Base-by-base conservation (phyloP, 2,329 filamentous ascomycete genomes). In the Nannizzia gypsea region DNA sequence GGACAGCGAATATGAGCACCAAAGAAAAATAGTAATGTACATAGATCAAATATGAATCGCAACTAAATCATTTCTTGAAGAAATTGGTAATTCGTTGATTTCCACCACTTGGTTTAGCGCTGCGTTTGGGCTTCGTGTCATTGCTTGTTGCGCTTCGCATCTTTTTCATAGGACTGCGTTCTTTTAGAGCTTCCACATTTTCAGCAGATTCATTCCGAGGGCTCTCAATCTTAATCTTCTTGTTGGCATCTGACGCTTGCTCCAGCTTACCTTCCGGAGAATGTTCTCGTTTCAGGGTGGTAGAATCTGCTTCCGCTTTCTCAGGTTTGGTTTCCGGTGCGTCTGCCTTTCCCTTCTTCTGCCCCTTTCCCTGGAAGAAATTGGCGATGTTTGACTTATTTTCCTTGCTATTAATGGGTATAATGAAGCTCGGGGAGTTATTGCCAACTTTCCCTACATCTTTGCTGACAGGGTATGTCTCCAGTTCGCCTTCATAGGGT, bases 401-500 rank as follows among this genome's bases (percentile, higher is more conserved):
- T 67, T 91, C 88, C 64, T 83, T 85, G 73, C 88, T 95, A 67
- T 88, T 81, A 36, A 96, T 75, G 0, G 92, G 92, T 1, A 96
- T 77, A 50, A 96, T 81, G 68, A 96, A 96, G 0, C 80, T 81
- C 0, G 89, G 84, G 20, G 88, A 95, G 71, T 95, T 88, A 66
- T 95, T 96, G 4, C 92, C 91, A 0, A 96, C 91, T 74, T 96
- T 97, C 0, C 91, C 91, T 0, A 97, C 92, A 3, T 93, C 91
- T 70, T 89, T 88, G 66, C 81, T 84, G 1, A 99, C 93, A 0
- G 87, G 85, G 69, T 96, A 96, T 58, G 88, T 85, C 59, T 95
- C 89, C 6, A 99, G 76, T 59, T 89, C 86, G 3, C 88, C 89
- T 3, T 82, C 74, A 64, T 84, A 96, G 0, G 93, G 91, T 68